These are phyloP conservation scores for Zalerion maritima DNA, from an alignment of 495 filamentous ascomycete genomes.

Conservation along the genomic window DNA sequence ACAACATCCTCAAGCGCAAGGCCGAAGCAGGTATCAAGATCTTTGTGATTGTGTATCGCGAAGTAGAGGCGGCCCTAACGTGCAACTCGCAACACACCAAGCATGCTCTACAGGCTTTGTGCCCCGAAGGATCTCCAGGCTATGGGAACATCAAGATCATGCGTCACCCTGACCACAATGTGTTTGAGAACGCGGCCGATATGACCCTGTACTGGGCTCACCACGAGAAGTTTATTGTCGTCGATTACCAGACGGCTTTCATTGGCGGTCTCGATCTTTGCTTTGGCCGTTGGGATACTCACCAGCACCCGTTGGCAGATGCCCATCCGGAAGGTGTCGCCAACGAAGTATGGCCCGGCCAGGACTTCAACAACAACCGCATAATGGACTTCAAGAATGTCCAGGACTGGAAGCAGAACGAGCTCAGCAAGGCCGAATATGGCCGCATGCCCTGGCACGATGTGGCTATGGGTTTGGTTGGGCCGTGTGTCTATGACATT, in stretches of 20 bases:
- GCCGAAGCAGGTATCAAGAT: constrained; percentile 92
- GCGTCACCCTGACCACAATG: constrained; percentile 90
- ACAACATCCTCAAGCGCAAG: constrained; percentile 70
- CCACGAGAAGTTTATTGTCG: constrained; percentile 91
- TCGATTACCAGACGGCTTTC: constrained; percentile 81
- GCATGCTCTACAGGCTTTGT: constrained; percentile 65
- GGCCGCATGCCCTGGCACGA: constrained; percentile 98
- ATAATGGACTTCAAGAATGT: constrained; percentile 94
- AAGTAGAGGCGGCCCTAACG: constrained; percentile 68
- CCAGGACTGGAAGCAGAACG: constrained; percentile 80
- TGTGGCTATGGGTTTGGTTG: constrained; percentile 77
- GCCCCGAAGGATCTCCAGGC: constrained; percentile 63
- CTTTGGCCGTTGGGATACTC: constrained; percentile 83
- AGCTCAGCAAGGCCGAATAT: constrained; percentile 81
- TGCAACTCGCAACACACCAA: constrained; percentile 93
- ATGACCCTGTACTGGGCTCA: constrained; percentile 99
- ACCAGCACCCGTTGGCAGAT: constrained; percentile 76
- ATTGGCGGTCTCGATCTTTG: constrained; percentile 92
- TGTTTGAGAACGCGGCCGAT: constrained; percentile 84
- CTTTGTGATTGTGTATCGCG: constrained; percentile 86
- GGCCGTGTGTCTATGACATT: constrained; percentile 84
- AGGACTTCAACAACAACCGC: constrained; percentile 92
- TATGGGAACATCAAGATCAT: constrained; percentile 78
- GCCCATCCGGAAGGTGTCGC: constrained; percentile 71
- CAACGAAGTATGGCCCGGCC: constrained; percentile 83